Base-by-base conservation (phyloP, 192 early-diverging fungal species). In the Phlyctochytrium arcticum region DNA sequence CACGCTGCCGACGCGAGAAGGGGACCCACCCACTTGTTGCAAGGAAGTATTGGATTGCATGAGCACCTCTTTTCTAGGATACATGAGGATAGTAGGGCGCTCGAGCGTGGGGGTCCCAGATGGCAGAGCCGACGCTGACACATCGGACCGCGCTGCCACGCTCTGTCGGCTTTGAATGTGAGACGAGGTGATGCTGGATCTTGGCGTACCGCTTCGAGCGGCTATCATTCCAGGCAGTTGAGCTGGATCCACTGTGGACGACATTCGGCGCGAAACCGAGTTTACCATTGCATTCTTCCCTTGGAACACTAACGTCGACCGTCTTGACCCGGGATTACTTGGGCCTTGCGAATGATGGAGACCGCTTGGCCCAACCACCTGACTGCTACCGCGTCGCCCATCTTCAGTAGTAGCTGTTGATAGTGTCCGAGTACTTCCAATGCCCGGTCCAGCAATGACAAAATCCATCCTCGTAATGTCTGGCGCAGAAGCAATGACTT, bases 51-150 rank as follows among this genome's bases (percentile, higher is more conserved):
- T 64, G 3, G 48, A 53, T 30, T 48, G 10, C 67, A 64, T 50
- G 36, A 39, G 4, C 21, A 80, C 65, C 17, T 76, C 77, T 65
- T 79, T 81, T 2, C 74, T 59, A 4, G 80, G 80, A 62, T 73
- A 81, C 53, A 81, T 39, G 3, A 71, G 39, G 10, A 81, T 71
- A 5, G 50, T 58, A 30, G 80, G 80, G 35, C 68, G 68, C 30
- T 79, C 76, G 53, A n/a, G 17, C 6, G 17, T 19, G 35, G 31
- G 57, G 6, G 32, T 1, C n/a, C n/a, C n/a, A 1, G 54, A 55
- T 1, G 19, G 32, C 7, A 19, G 6, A 55, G 26, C 32, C 7
- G 54, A 55, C 0, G 27, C 54, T 6, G 21, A 23, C 24, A 55
- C 19, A 44, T 12, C 39, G 39, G 39, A 0, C n/a, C n/a, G n/a